A percentile compares a stretch with the other conserved stretches of the same genome.
Evolutionary conservation across 495 filamentous ascomycete species (phyloP).

Genomic region (Penicillium pulvis): DNA sequence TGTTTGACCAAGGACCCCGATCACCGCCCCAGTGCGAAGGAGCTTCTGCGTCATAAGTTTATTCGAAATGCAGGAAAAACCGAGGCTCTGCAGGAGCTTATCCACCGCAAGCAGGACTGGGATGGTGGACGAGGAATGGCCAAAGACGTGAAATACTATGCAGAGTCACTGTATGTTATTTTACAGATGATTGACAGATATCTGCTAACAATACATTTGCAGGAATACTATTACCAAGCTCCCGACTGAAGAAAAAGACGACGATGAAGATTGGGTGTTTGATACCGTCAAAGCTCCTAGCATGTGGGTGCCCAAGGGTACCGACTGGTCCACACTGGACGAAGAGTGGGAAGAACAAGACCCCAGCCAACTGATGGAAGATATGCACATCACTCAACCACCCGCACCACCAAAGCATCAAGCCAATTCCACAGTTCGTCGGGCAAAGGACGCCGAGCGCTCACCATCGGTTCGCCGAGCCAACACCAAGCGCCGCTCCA

Average conservation of each 20-base stretch:
- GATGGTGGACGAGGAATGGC: conserved; percentile 64
- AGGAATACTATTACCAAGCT: conserved; percentile 63
- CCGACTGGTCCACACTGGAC: conserved; percentile 37
- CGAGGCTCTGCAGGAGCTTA: conserved; percentile 81
- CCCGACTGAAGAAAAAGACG: conserved; percentile 56
- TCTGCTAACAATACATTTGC: conserved; percentile 18
- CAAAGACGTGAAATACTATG: conserved; percentile 76
- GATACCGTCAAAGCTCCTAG: conserved; percentile 80
- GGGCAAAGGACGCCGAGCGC: conserved; percentile 51
- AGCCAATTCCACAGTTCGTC: conserved; percentile 52
- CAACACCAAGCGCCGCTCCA: conserved; percentile 51
- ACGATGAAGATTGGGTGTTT: conserved; percentile 95
- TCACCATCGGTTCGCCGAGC: conserved; percentile 48
- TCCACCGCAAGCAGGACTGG: conserved; percentile 79
- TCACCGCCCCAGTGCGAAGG: conserved; percentile 78
- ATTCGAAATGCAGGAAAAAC: conserved; percentile 82
- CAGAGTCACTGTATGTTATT: conserved; percentile 71
- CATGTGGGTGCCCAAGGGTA: conserved; percentile 44
- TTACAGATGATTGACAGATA: background rate
- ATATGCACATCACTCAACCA: conserved; percentile 42
- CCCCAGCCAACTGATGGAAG: conserved; percentile 44
- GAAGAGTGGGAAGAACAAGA: conserved; percentile 35
- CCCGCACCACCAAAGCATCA: conserved; percentile 40
- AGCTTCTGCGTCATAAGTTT: conserved; percentile 88
- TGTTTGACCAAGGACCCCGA: conserved; percentile 92